phyloP scores from a whole-genome alignment of 1,284 basidiomycete genomes.

The Tremellales sp. region DNA sequence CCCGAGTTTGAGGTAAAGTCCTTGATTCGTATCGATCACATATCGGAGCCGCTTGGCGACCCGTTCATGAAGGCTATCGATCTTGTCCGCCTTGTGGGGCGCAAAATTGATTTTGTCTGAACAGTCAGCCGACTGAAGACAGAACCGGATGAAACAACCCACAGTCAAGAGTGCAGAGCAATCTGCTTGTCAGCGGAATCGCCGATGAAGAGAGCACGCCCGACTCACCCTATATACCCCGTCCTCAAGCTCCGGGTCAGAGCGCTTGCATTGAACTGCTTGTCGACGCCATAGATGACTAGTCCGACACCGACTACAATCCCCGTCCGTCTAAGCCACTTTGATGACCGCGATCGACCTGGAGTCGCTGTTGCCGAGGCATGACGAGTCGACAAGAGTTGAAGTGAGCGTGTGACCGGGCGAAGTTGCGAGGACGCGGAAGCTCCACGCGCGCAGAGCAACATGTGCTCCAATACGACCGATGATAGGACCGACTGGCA shows the following conservation, averaged over 20 bases:
- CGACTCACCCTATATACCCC: slow-evolving; percentile 56
- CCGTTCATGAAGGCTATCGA: slow-evolving; percentile 72
- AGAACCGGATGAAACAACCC: slow-evolving; percentile 3
- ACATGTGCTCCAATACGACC: too few relatives aligned
- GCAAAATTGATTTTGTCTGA: slow-evolving; percentile 74
- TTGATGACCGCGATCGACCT: slow-evolving; percentile 6
- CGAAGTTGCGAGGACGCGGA: neutral
- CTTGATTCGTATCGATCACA: slow-evolving; percentile 73
- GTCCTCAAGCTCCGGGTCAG: slow-evolving; percentile 62
- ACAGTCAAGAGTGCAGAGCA: slow-evolving; percentile 47
- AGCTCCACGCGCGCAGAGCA: neutral
- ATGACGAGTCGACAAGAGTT: too few relatives aligned
- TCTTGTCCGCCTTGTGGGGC: slow-evolving; percentile 60
- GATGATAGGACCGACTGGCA: too few relatives aligned
- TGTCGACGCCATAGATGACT: slow-evolving; percentile 57
- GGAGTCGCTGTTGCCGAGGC: neutral
- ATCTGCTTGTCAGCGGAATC: slow-evolving; percentile 5
- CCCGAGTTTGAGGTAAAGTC: slow-evolving; percentile 86
- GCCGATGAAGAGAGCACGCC: neutral
- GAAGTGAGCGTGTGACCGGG: too few relatives aligned
- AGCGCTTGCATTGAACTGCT: slow-evolving; percentile 63
- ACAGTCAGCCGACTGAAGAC: neutral
- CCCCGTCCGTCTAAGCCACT: slow-evolving; percentile 20
- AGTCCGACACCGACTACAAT: slow-evolving; percentile 15
- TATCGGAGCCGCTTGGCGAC: slow-evolving; percentile 72